Evolutionary conservation across 108 stramenopile genomes (phyloP).

Genomic region (Cyclotella atomus): DNA sequence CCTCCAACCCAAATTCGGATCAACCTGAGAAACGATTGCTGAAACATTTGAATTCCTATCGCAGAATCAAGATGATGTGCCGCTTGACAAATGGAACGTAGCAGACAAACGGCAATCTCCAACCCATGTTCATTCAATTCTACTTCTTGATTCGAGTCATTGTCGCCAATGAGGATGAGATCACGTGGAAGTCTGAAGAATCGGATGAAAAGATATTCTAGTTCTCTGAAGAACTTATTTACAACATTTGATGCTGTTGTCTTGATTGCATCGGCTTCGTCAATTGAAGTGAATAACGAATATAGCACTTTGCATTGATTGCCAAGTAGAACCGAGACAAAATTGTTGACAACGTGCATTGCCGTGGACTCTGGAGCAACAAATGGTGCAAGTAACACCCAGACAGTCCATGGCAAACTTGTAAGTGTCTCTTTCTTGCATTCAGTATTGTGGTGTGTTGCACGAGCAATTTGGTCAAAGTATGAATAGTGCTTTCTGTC

Average conservation of each 20-base stretch:
- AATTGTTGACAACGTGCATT: slow-evolving; percentile 15
- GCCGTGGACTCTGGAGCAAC: slow-evolving; percentile 4
- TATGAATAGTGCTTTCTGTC: slow-evolving; percentile 17
- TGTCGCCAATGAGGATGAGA: slow-evolving; percentile 15
- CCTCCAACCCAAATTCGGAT: slow-evolving; percentile 47
- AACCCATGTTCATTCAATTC: neutral
- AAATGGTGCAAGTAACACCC: slow-evolving; percentile 38
- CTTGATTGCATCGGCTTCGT: neutral
- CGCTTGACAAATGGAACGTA: slow-evolving; percentile 24
- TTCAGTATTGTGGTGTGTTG: neutral
- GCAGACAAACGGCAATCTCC: slow-evolving; percentile 23
- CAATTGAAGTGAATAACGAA: slow-evolving; percentile 28
- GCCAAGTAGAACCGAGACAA: slow-evolving; percentile 19
- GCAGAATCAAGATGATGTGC: slow-evolving; percentile 20
- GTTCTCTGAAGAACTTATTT: slow-evolving; percentile 34
- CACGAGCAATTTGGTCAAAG: slow-evolving; percentile 18
- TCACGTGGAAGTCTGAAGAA: slow-evolving; percentile 21
- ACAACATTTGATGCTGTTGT: slow-evolving; percentile 1
- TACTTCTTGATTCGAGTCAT: neutral
- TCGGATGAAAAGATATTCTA: slow-evolving; percentile 25
- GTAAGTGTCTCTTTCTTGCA: neutral
- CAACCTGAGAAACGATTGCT: slow-evolving; percentile 35
- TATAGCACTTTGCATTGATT: slow-evolving; percentile 27
- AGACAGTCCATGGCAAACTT: slow-evolving; percentile 26
- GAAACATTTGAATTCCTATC: slow-evolving; percentile 11